Evolutionary conservation across 176 grass and related monocot genomes (phyloP), one percentile per base, ranked within the genome.

Genomic region (Thinopyrum elongatum): DNA sequence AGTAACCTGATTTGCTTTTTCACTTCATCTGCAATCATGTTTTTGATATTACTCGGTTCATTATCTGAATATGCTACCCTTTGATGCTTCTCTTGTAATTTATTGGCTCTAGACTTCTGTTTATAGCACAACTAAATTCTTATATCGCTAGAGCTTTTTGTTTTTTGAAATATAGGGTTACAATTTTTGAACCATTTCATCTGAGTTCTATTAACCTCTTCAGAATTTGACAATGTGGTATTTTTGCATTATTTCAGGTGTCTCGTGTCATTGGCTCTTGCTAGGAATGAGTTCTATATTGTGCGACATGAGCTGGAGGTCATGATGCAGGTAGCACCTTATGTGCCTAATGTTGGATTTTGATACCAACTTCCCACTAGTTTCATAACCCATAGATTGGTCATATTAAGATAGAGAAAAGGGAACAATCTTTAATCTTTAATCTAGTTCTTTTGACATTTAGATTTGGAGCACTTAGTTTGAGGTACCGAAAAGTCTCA

Each of bases 271-370:
- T 76, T 94, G 81, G 36, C 88, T 82, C 42, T 92, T 77, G 79
- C 94, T 35, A 91, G 74, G 74, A 87, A 63, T 84, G 88, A 97
- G 77, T 97, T 87, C 90, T 88, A 59, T 88, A 87, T 79, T 74
- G 15, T 91, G 16, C 78, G 77, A 22, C 89, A 82, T 79, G 92
- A 94, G 79, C 88, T 97, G 62, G 82, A 80, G 59, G 83, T 68
- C 71, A 94, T 97, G 95, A 77, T 97, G 76, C 90, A 97, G 95
- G 95, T 97, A 90, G 13, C 61, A 65, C 33, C 22, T 46, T 82
- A 28, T 21, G 10, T 16, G 36, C 70, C 79, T 68, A 65, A 65
- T 30, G 27, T 77, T 69, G 29, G 6, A 38, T 80, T 80, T 86
- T 76, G 12, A 8, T 84, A 74, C 4, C 13, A 58, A 5, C 8